A percentile compares a stretch with the other conserved stretches of the same genome.
Conservation (phyloP, 768 basidiomycete genomes). For the Termitomyces sp. region DNA sequence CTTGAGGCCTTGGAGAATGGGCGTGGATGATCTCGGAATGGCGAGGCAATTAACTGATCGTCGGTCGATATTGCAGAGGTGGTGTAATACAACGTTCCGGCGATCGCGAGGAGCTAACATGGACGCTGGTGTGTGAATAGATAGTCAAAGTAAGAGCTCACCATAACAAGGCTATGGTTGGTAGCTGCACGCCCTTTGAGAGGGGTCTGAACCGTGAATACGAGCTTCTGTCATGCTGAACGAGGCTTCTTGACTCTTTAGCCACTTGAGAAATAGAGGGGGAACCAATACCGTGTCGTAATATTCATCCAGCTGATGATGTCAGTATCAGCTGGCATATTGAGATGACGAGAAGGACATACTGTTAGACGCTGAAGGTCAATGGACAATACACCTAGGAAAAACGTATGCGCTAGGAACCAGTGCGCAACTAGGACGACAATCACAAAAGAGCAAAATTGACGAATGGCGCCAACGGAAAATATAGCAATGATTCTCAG, state of each 20-base stretch:
- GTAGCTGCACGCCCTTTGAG: slow-evolving; percentile 68
- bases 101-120: slow-evolving; percentile 69
- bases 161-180: slow-evolving; percentile 78
- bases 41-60: slow-evolving; percentile 25
- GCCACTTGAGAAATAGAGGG: slow-evolving; percentile 33
- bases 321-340: slow-evolving; percentile 5
- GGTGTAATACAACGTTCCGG: slow-evolving; percentile 69
- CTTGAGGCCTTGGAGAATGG: slow-evolving; percentile 26
- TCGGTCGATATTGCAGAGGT: slow-evolving; percentile 40
- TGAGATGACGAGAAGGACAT: slow-evolving; percentile 16
- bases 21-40: slow-evolving; percentile 29
- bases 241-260: slow-evolving; percentile 35
- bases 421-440: slow-evolving; percentile 96
- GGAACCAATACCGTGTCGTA: slow-evolving; percentile 61
- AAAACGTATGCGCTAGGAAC: slow-evolving; percentile 96
- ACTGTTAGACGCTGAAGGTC: slow-evolving; percentile 93
- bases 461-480: slow-evolving; percentile 76
- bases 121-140: not conserved
- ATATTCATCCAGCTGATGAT: slow-evolving; percentile 73
- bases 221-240: slow-evolving; percentile 41
- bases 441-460: slow-evolving; percentile 91
- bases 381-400: slow-evolving; percentile 90
- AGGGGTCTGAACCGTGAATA: slow-evolving; percentile 37
- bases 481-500: slow-evolving; percentile 74
- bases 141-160: slow-evolving; percentile 26